These are phyloP conservation scores for Cryptosporidium sp. DNA, from an alignment of 169 alveolate genomes.

Conservation along the genomic window DNA sequence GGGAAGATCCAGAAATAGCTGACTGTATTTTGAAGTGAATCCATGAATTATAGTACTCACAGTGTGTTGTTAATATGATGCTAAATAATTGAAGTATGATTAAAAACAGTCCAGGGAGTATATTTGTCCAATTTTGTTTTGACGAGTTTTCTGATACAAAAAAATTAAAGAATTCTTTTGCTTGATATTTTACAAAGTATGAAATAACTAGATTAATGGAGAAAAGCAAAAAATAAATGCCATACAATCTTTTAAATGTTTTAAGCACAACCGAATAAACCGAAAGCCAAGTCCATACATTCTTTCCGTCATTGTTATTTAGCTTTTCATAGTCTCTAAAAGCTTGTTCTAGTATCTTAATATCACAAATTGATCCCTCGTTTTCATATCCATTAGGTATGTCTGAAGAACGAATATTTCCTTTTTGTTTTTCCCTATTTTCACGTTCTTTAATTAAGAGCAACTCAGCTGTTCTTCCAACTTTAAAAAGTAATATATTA, in stretches of 20 bases:
- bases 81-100: conserved; percentile 18
- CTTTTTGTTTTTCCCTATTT: conserved; percentile 4
- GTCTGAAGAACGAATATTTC: conserved; percentile 24
- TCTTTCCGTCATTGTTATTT: background rate
- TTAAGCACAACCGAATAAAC: conserved; percentile 9
- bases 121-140: background rate
- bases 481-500: conserved; percentile 26
- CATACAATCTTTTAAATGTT: conserved; percentile 24
- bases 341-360: background rate
- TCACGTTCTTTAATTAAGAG: conserved; percentile 10
- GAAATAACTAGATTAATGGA: conserved; percentile 3
- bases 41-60: conserved; percentile 58
- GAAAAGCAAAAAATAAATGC: conserved; percentile 22
- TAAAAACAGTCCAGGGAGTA: conserved; percentile 11
- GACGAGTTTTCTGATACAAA: conserved; percentile 9
- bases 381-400: conserved; percentile 19
- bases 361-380: background rate
- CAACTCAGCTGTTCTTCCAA: conserved; percentile 22
- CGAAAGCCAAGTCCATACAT: conserved; percentile 13
- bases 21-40: conserved; percentile 49
- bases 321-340: conserved; percentile 7
- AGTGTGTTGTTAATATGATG: conserved; percentile 54
- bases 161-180: conserved; percentile 19
- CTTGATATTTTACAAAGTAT: background rate
- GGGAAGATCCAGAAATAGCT: conserved; percentile 70